phyloP scores from a whole-genome alignment of 2,329 filamentous ascomycete genomes.

The Pyricularia grisea region DNA sequence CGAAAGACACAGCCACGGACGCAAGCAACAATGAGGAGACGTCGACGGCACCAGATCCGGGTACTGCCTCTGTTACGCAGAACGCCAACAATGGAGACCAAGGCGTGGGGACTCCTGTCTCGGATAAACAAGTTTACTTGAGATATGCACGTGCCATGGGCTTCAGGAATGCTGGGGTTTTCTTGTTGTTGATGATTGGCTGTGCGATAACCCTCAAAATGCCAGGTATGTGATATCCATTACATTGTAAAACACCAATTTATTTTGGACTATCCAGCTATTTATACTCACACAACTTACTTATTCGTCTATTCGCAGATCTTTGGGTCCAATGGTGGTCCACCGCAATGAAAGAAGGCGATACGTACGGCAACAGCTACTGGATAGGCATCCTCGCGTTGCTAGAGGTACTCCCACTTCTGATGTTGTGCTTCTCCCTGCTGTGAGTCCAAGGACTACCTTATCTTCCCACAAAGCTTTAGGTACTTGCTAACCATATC shows the following conservation, averaged over 20 bases:
- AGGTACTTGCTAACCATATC: neutral
- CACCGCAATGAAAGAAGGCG: neutral
- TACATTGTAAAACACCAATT: too few species aligned
- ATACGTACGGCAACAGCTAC: neutral
- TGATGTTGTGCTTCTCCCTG: neutral
- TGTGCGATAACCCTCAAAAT: neutral
- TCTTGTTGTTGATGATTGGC: conserved; percentile 4
- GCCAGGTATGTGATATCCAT: neutral
- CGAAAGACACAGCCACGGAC: conserved; percentile 2
- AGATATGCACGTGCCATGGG: conserved; percentile 13
- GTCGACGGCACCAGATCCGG: neutral
- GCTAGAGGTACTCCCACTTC: neutral
- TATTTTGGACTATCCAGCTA: too few species aligned
- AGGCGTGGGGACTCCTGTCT: neutral
- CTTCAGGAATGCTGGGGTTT: neutral
- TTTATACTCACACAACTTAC: neutral
- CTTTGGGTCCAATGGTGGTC: conserved; percentile 5
- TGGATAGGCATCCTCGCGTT: neutral
- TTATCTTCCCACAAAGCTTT: neutral
- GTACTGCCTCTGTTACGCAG: neutral
- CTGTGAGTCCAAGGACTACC: neutral
- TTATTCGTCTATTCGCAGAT: neutral
- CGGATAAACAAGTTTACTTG: conserved; percentile 7
- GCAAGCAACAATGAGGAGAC: too few species aligned
- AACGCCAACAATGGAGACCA: neutral